Conservation (phyloP, 202 grass and related monocot species). For the Schoenoplectus tabernaemontani region DNA sequence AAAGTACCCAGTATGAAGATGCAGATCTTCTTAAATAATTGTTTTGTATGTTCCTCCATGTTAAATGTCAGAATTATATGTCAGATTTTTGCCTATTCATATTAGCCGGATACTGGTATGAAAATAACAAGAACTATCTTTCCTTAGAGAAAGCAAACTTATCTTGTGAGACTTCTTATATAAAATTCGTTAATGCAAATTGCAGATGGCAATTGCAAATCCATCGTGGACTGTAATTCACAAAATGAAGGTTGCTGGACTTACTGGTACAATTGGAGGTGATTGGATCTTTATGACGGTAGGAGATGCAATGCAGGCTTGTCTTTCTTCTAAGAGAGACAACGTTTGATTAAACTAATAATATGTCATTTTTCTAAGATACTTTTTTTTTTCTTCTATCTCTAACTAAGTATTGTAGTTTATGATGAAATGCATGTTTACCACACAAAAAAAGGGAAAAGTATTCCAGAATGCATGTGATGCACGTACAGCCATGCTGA, state of each 20-base stretch:
- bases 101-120: neutral
- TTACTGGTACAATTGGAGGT: constrained; percentile 46
- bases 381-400: neutral
- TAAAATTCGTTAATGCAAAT: neutral
- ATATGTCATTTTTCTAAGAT: neutral
- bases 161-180: neutral
- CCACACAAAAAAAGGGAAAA: neutral
- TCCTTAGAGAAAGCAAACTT: neutral
- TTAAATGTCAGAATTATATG: neutral
- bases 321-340: constrained; percentile 36
- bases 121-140: neutral
- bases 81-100: neutral
- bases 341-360: constrained; percentile 17
- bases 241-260: constrained; percentile 66
- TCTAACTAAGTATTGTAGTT: neutral
- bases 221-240: constrained; percentile 75
- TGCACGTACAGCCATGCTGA: neutral
- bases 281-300: constrained; percentile 85
- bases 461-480: neutral
- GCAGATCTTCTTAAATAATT: neutral
- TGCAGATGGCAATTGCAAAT: constrained; percentile 57
- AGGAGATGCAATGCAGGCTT: constrained; percentile 65
- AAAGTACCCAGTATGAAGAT: neutral
- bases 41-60: neutral
- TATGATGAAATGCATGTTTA: neutral